phyloP scores from a whole-genome alignment of 257 asterid genomes.

The Oldenlandia corymbosa region DNA sequence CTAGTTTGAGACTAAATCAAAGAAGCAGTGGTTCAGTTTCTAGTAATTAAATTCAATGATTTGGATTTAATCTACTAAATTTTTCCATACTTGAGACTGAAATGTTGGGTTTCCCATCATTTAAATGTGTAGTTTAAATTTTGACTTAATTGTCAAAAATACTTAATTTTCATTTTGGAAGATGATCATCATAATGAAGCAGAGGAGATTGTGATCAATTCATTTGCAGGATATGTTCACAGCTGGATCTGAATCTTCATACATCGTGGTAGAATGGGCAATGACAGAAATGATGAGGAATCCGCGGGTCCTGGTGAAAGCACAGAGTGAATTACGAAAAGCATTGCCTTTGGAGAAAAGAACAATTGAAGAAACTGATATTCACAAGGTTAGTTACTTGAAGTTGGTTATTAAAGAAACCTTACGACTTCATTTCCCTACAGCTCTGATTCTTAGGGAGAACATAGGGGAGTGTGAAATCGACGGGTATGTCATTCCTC shows the following conservation, averaged over 20 bases:
- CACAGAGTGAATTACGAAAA: conserved; percentile 18
- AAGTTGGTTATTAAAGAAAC: conserved; percentile 25
- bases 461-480: conserved; percentile 11
- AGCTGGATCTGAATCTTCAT: conserved; percentile 20
- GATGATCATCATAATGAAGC: no score
- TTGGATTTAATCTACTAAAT: no score
- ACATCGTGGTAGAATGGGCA: conserved; percentile 19
- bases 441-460: conserved; percentile 17
- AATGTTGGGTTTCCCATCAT: no score
- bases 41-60: no score
- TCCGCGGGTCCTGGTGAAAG: conserved; percentile 18
- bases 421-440: conserved; percentile 24
- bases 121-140: no score
- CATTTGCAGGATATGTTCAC: conserved; percentile 18
- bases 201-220: no score
- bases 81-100: no score
- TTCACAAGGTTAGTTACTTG: conserved; percentile 10
- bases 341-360: conserved; percentile 1
- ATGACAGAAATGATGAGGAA: conserved; percentile 23
- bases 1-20: no score
- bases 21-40: no score
- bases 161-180: no score
- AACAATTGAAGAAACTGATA: conserved; percentile 8
- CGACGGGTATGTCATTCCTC: conserved; percentile 14
- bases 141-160: no score